Evolutionary conservation across 2,329 filamentous ascomycete species (phyloP).

Genomic region (Chrysoporthe puriensis): DNA sequence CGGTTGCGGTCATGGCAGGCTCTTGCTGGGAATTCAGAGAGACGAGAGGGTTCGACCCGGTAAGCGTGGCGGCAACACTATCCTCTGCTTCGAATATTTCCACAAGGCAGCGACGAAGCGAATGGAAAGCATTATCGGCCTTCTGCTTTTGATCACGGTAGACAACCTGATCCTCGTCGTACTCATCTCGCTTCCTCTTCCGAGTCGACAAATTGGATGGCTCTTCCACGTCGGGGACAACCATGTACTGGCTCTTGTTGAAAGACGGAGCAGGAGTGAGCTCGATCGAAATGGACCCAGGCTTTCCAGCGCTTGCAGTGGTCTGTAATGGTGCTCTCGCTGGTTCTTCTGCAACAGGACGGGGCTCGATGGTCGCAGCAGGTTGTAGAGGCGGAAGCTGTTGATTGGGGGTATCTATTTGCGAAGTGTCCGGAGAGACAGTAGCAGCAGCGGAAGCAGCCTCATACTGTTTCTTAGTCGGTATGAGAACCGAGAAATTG

Average conservation of each 20-base stretch:
- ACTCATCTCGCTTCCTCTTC: conserved; percentile 56
- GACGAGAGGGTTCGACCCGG: conserved; percentile 58
- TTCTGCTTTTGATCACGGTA: conserved; percentile 80
- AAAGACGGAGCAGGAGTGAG: conserved; percentile 46
- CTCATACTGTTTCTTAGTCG: conserved; percentile 44
- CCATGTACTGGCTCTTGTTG: conserved; percentile 57
- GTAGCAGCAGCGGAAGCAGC: conserved; percentile 26
- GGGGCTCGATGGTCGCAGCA: conserved; percentile 23
- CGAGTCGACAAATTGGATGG: conserved; percentile 53
- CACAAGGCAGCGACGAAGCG: conserved; percentile 70
- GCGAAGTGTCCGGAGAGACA: not conserved
- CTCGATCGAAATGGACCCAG: conserved; percentile 50
- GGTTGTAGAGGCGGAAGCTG: conserved; percentile 37
- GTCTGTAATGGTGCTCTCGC: conserved; percentile 24
- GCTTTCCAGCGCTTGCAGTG: conserved; percentile 28
- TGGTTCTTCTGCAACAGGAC: conserved; percentile 8
- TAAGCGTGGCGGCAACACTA: conserved; percentile 60
- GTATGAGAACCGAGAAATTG: conserved; percentile 53
- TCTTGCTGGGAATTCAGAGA: conserved; percentile 62
- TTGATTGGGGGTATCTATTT: conserved; percentile 29
- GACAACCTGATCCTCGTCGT: conserved; percentile 58
- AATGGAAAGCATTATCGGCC: conserved; percentile 72
- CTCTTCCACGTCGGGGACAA: conserved; percentile 52
- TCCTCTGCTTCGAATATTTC: conserved; percentile 80
- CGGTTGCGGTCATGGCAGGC: conserved; percentile 65